phyloP scores from a whole-genome alignment of 208 protist genomes.

The Angomonas ambiguus region DNA sequence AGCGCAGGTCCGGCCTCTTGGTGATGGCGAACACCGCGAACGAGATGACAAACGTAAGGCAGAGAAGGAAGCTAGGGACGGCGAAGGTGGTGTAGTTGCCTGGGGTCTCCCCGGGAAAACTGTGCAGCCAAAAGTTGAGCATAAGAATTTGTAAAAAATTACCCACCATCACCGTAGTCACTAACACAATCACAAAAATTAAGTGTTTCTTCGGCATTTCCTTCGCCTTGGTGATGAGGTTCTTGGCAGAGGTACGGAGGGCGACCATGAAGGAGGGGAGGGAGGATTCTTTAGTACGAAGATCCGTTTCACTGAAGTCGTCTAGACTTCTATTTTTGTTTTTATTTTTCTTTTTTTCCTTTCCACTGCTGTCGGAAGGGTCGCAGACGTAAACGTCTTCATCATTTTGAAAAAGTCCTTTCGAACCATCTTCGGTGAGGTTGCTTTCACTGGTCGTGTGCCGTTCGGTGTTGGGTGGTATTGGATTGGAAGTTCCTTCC shows the following conservation, averaged over 20 bases:
- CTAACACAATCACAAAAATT: conserved; percentile 38
- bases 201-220: conserved; percentile 31
- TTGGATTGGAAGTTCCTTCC: too few relatives aligned
- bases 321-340: not conserved
- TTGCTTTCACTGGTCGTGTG: too few relatives aligned
- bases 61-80: conserved; percentile 57
- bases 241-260: conserved; percentile 6
- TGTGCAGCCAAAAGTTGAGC: conserved; percentile 81
- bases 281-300: too few relatives aligned
- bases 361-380: too few relatives aligned
- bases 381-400: too few relatives aligned
- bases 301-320: too few relatives aligned
- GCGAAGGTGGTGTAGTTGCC: conserved; percentile 78
- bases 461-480: too few relatives aligned
- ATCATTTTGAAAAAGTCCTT: too few relatives aligned
- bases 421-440: too few relatives aligned
- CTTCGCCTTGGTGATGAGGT: conserved; percentile 21
- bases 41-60: conserved; percentile 51
- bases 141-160: conserved; percentile 83
- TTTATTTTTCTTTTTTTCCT: too few relatives aligned
- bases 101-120: conserved; percentile 53
- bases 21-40: conserved; percentile 44
- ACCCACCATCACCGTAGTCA: conserved; percentile 58
- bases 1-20: conserved; percentile 48
- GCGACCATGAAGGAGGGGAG: not conserved